Percentiles rank a stretch among this genome's conserved stretches.
Conservation (phyloP, 2,329 filamentous ascomycete species). For the Penicillium vulpinum region DNA sequence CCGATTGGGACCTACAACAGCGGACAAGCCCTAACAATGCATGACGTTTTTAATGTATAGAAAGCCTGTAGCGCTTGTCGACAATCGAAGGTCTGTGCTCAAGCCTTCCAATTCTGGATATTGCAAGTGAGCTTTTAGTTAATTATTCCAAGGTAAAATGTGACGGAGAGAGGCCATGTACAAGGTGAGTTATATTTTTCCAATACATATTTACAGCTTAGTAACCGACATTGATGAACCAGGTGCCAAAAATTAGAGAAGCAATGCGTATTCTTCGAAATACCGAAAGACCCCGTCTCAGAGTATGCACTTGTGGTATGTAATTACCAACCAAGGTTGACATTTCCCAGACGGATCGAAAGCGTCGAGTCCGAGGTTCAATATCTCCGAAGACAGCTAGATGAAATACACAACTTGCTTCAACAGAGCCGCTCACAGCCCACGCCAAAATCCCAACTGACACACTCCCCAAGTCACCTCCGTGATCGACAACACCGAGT, state of each 20-base stretch:
- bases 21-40: neutral
- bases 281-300: slow-evolving; percentile 32
- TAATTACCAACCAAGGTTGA: neutral
- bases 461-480: slow-evolving; percentile 3
- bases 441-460: neutral
- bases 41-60: slow-evolving; percentile 18
- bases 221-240: neutral
- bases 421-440: slow-evolving; percentile 6
- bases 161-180: slow-evolving; percentile 39
- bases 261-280: slow-evolving; percentile 39
- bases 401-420: slow-evolving; percentile 27
- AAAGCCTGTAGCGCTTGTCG: slow-evolving; percentile 42
- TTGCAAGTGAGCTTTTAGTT: neutral
- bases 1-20: neutral
- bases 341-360: slow-evolving; percentile 31
- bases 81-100: slow-evolving; percentile 35
- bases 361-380: slow-evolving; percentile 36
- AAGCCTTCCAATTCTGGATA: neutral
- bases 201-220: neutral
- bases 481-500: slow-evolving; percentile 1
- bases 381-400: slow-evolving; percentile 30
- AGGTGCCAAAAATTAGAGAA: slow-evolving; percentile 37
- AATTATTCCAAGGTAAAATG: slow-evolving; percentile 34
- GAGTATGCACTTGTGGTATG: slow-evolving; percentile 23
- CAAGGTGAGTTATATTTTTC: slow-evolving; percentile 25